Evolutionary conservation across 192 early-diverging fungal species (phyloP).

Genomic region (Podila horticola): DNA sequence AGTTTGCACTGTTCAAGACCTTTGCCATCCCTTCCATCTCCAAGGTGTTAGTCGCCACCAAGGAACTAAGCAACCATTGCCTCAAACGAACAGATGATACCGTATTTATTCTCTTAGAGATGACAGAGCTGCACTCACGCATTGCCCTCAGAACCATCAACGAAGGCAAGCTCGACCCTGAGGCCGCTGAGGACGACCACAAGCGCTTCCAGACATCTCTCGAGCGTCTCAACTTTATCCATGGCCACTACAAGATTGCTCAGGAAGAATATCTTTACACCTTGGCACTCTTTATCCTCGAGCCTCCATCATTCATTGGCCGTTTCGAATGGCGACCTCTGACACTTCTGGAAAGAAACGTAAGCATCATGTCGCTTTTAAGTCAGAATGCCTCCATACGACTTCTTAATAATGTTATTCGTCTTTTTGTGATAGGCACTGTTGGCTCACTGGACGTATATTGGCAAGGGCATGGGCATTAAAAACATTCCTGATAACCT

Average conservation of each 20-base stretch:
- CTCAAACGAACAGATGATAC: slow-evolving; percentile 47
- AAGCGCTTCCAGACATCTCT: slow-evolving; percentile 18
- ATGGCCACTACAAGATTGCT: slow-evolving; percentile 52
- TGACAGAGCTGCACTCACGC: slow-evolving; percentile 40
- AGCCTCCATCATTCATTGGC: slow-evolving; percentile 42
- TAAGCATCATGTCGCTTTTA: slow-evolving; percentile 8
- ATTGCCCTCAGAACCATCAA: slow-evolving; percentile 24
- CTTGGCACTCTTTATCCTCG: slow-evolving; percentile 38
- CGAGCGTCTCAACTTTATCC: slow-evolving; percentile 51
- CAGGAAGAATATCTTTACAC: slow-evolving; percentile 56
- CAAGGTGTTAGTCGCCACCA: slow-evolving; percentile 38
- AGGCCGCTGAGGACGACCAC: slow-evolving; percentile 24
- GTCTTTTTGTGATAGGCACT: neutral
- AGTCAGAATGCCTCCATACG: neutral
- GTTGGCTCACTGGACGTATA: slow-evolving; percentile 4
- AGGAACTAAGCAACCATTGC: slow-evolving; percentile 24
- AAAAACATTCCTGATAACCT: slow-evolving; percentile 23
- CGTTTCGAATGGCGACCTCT: slow-evolving; percentile 49
- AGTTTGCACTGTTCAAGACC: slow-evolving; percentile 57
- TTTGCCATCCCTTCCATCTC: slow-evolving; percentile 51
- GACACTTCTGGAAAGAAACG: slow-evolving; percentile 51
- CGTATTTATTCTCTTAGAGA: slow-evolving; percentile 38
- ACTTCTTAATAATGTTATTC: neutral
- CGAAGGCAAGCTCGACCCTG: neutral
- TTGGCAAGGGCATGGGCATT: slow-evolving; percentile 32